Conservation (phyloP, 1,284 basidiomycete species). For the Malassezia brasiliensis region DNA sequence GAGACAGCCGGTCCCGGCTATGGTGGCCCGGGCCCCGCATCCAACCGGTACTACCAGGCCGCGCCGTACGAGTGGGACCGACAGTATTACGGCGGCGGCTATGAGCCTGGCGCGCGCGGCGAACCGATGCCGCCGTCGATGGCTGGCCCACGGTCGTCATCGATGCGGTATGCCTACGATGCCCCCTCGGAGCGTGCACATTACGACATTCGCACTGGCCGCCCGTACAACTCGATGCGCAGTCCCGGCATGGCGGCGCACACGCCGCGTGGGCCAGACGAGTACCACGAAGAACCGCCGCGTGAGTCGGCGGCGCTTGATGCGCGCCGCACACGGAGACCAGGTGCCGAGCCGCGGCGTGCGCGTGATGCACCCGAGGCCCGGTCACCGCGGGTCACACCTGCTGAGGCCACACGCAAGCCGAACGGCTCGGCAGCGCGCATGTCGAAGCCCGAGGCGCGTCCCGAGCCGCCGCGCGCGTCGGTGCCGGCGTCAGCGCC, state of each 20-base stretch:
- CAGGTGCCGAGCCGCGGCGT: neutral
- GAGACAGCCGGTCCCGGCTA: neutral
- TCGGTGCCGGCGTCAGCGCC: conserved; percentile 17
- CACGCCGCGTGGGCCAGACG: neutral
- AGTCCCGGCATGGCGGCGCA: neutral
- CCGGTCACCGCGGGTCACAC: conserved; percentile 5
- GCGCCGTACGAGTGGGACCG: conserved; percentile 13
- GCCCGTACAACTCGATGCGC: neutral
- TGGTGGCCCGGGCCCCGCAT: neutral
- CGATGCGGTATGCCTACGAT: neutral
- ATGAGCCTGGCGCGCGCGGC: neutral
- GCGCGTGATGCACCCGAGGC: conserved; percentile 9
- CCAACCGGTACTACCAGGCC: neutral
- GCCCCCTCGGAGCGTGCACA: neutral
- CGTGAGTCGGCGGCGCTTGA: conserved; percentile 1
- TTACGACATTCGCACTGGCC: neutral
- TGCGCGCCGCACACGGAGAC: neutral
- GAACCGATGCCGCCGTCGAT: neutral
- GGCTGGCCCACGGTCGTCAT: neutral
- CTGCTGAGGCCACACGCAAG: neutral
- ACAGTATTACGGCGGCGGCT: neutral
- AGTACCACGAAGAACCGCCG: neutral
- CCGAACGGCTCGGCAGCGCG: conserved; percentile 12
- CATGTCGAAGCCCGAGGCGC: conserved; percentile 10
- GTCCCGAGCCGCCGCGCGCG: conserved; percentile 21